Evolutionary conservation across 306 rosid species (phyloP).

Genomic region (Spatholobus suberectus): DNA sequence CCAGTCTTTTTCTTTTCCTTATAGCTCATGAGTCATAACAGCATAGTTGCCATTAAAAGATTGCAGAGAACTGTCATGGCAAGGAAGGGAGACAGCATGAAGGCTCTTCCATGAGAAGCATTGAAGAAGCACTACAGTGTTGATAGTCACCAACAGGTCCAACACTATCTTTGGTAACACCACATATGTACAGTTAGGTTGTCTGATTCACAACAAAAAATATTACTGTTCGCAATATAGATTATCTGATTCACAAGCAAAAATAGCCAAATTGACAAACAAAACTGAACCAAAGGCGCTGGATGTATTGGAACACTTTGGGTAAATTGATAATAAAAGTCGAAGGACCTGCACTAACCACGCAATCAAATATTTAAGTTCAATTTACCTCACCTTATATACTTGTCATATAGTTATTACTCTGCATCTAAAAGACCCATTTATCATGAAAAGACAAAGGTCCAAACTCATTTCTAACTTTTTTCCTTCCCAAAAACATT

Average conservation of each 20-base stretch:
- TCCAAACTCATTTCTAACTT: constrained; percentile 27
- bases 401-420: not conserved
- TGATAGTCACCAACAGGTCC: too few relatives aligned
- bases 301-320: not conserved
- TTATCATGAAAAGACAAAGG: not conserved
- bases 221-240: not conserved
- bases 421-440: not conserved
- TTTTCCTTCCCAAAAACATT: not conserved
- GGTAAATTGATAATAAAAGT: not conserved
- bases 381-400: constrained; percentile 7
- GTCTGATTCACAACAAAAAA: not conserved
- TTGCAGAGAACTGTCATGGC: too few relatives aligned
- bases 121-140: too few relatives aligned
- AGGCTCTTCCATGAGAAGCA: too few relatives aligned
- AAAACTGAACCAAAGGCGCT: not conserved
- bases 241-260: not conserved
- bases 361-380: constrained; percentile 1
- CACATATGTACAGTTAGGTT: not conserved
- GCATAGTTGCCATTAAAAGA: too few relatives aligned
- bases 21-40: too few relatives aligned
- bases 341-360: not conserved
- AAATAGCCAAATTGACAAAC: not conserved
- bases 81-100: too few relatives aligned
- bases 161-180: too few relatives aligned
- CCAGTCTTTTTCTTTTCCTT: too few relatives aligned